Conservation (phyloP, 2,329 filamentous ascomycete species). For the Dactylellina drechsleri region DNA sequence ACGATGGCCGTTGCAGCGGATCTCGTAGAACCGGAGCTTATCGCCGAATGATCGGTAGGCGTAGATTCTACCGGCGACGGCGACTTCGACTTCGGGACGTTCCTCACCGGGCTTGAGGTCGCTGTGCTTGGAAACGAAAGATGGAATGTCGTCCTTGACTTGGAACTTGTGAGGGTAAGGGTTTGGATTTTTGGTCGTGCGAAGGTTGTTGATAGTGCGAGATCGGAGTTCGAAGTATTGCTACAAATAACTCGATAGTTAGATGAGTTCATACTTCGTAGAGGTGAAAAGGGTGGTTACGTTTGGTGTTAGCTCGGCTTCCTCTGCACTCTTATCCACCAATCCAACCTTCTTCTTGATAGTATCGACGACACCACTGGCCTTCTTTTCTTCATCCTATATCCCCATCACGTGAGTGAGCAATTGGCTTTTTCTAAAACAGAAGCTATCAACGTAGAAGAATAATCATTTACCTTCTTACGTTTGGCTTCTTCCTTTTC, state of each 20-base stretch:
- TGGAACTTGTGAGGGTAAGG: slow-evolving; percentile 96
- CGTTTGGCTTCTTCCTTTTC: slow-evolving; percentile 73
- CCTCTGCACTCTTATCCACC: slow-evolving; percentile 69
- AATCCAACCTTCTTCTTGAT: slow-evolving; percentile 70
- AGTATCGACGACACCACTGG: slow-evolving; percentile 62
- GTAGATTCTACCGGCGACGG: slow-evolving; percentile 86
- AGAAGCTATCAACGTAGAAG: background rate
- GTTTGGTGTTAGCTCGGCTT: slow-evolving; percentile 78
- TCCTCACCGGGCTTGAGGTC: slow-evolving; percentile 88
- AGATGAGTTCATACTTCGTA: background rate
- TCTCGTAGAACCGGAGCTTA: slow-evolving; percentile 93
- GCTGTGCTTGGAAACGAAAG: slow-evolving; percentile 81
- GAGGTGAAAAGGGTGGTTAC: slow-evolving; percentile 63
- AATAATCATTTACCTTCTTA: slow-evolving; percentile 70
- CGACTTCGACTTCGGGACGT: slow-evolving; percentile 77
- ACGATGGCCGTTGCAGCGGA: slow-evolving; percentile 77
- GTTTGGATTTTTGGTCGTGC: slow-evolving; percentile 77
- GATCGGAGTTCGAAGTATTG: slow-evolving; percentile 98
- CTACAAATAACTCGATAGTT: slow-evolving; percentile 61
- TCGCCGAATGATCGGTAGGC: slow-evolving; percentile 82
- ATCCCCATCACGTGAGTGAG: slow-evolving; percentile 3
- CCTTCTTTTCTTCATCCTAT: slow-evolving; percentile 49
- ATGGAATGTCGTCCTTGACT: slow-evolving; percentile 80
- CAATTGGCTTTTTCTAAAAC: background rate
- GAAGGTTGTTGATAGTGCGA: slow-evolving; percentile 79